A percentile compares a stretch with the other conserved stretches of the same genome.
Evolutionary conservation across 139 green algal genomes (phyloP).

Genomic region (Tetradesmus lagerheimii): DNA sequence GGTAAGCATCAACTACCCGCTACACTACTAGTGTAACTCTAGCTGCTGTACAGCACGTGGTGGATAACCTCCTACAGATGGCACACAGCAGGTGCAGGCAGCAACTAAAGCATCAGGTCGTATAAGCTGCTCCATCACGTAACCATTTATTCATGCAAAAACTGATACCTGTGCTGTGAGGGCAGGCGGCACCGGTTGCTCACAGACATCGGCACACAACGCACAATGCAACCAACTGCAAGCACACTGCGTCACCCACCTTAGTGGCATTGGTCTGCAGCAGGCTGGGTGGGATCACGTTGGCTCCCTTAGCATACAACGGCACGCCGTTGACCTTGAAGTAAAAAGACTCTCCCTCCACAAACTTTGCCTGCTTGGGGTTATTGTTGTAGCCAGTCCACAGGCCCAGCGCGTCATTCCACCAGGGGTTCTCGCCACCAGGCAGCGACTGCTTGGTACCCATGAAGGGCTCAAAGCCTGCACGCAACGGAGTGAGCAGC

Average conservation of each 20-base stretch:
- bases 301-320: constrained; percentile 65
- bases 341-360: constrained; percentile 68
- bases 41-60: no score
- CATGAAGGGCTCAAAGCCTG: constrained; percentile 23
- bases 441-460: constrained; percentile 21
- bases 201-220: no score
- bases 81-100: background rate
- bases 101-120: no score
- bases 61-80: background rate
- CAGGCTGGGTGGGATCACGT: constrained; percentile 39
- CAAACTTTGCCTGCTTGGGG: constrained; percentile 9
- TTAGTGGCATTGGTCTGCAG: constrained; percentile 26
- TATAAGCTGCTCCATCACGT: no score
- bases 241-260: background rate
- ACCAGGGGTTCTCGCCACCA: constrained; percentile 48
- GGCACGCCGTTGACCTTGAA: constrained; percentile 72
- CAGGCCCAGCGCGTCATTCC: constrained; percentile 39
- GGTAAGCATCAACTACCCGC: background rate
- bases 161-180: no score
- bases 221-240: background rate
- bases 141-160: no score
- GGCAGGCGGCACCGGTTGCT: no score
- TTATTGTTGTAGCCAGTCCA: constrained; percentile 47
- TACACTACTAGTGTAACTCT: background rate
- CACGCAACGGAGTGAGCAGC: no score